These are phyloP conservation scores for Lepidium sativum DNA, from an alignment of 345 rosid species.

Conservation along the genomic window DNA sequence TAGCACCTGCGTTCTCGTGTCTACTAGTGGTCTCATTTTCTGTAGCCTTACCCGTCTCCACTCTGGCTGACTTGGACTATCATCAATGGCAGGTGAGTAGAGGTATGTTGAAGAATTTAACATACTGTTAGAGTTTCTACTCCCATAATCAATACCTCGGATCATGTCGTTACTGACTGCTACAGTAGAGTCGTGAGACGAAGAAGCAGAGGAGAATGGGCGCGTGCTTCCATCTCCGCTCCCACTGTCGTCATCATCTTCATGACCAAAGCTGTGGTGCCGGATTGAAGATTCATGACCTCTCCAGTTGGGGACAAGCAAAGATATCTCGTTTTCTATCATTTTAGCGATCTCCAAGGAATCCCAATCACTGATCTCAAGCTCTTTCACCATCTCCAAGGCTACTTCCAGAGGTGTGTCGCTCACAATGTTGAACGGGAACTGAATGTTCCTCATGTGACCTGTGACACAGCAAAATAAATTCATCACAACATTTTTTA, in stretches of 20 bases:
- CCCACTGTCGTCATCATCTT: constrained; percentile 33
- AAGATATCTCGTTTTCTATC: constrained; percentile 71
- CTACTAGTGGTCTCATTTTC: constrained; percentile 50
- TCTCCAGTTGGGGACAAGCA: constrained; percentile 63
- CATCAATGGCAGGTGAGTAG: constrained; percentile 13
- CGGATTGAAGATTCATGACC: constrained; percentile 22
- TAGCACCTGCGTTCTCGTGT: constrained; percentile 63
- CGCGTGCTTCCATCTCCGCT: constrained; percentile 10
- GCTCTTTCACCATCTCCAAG: constrained; percentile 72
- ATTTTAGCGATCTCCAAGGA: constrained; percentile 63
- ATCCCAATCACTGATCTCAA: constrained; percentile 70
- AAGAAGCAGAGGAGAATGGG: constrained; percentile 41
- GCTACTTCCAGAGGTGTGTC: constrained; percentile 84
- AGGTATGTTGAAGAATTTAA: constrained; percentile 31
- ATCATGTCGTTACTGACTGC: background rate
- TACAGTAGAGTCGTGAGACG: constrained; percentile 44
- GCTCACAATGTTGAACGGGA: constrained; percentile 58
- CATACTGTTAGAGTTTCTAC: constrained; percentile 43
- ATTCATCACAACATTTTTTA: background rate
- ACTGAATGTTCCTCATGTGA: constrained; percentile 66
- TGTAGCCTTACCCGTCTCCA: constrained; percentile 25
- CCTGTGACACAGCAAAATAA: constrained; percentile 34
- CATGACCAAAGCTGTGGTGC: constrained; percentile 22
- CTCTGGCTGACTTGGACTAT: constrained; percentile 18
- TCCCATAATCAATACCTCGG: constrained; percentile 28